A percentile compares a stretch with the other conserved stretches of the same genome.
Evolutionary conservation across 345 rosid genomes (phyloP).

Genomic region (Limnanthes douglasii): DNA sequence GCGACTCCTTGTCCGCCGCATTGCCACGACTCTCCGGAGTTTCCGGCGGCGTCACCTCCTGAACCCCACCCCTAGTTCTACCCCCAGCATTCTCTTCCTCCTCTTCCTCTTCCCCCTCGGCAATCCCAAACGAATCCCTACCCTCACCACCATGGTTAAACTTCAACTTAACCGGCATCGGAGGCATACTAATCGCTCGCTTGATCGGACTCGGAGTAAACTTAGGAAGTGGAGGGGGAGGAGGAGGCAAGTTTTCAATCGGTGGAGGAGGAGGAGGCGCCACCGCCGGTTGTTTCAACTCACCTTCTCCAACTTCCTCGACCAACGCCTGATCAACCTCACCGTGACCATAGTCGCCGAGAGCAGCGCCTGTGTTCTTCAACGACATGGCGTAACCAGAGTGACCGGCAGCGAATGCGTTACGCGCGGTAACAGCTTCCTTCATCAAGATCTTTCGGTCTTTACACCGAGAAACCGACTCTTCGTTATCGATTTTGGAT

Average conservation of each 20-base stretch:
- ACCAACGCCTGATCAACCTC: slow-evolving; percentile 31
- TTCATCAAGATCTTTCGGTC: slow-evolving; percentile 66
- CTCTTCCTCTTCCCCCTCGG: slow-evolving; percentile 32
- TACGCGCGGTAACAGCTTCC: slow-evolving; percentile 70
- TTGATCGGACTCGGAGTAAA: slow-evolving; percentile 77
- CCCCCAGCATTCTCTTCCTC: slow-evolving; percentile 8
- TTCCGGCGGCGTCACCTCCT: slow-evolving; percentile 7
- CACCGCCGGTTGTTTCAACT: slow-evolving; percentile 15
- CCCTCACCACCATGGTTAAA: no score
- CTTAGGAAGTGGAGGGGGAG: slow-evolving; percentile 72
- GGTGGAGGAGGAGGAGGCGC: slow-evolving; percentile 52
- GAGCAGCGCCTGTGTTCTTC: slow-evolving; percentile 81
- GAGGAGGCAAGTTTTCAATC: slow-evolving; percentile 45
- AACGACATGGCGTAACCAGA: slow-evolving; percentile 57
- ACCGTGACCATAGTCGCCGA: slow-evolving; percentile 80
- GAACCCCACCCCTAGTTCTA: slow-evolving; percentile 5
- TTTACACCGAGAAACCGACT: slow-evolving; percentile 71
- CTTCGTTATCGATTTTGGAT: slow-evolving; percentile 80
- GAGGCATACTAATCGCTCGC: slow-evolving; percentile 59
- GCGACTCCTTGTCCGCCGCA: slow-evolving; percentile 23
- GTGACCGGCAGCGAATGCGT: slow-evolving; percentile 75
- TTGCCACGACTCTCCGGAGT: slow-evolving; percentile 13
- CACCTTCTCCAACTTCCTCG: slow-evolving; percentile 12
- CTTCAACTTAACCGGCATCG: slow-evolving; percentile 14
- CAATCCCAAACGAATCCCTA: slow-evolving; percentile 27